phyloP scores from a whole-genome alignment of 2,329 filamentous ascomycete genomes.

The Dryadomyces quercus-mongolicae region DNA sequence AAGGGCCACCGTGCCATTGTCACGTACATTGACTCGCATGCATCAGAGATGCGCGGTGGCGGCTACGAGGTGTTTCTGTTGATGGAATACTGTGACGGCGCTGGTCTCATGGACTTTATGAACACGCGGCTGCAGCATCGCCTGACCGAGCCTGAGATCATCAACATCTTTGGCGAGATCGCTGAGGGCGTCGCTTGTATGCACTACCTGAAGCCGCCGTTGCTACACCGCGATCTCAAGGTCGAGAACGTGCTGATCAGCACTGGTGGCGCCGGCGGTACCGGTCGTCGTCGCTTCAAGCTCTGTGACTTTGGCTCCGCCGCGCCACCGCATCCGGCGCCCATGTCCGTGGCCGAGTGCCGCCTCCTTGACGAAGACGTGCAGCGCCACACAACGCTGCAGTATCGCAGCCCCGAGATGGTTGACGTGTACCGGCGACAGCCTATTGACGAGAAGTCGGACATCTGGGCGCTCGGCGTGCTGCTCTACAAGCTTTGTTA shows the following conservation, averaged over 20 bases:
- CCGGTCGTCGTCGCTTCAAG: conserved; percentile 68
- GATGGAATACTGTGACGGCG: conserved; percentile 95
- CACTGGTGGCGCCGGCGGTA: conserved; percentile 20
- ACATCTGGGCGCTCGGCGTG: conserved; percentile 95
- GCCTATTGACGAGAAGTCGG: conserved; percentile 95
- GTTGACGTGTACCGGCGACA: conserved; percentile 94
- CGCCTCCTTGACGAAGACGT: conserved; percentile 92
- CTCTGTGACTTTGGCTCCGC: conserved; percentile 96
- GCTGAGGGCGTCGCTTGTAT: conserved; percentile 95
- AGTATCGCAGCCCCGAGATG: conserved; percentile 98
- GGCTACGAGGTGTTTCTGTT: conserved; percentile 97
- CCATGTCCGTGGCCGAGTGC: conserved; percentile 77
- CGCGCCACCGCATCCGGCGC: conserved; percentile 70
- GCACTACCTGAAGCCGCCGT: conserved; percentile 92
- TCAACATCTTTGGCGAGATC: conserved; percentile 93
- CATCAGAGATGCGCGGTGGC: conserved; percentile 80
- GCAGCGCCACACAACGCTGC: conserved; percentile 90
- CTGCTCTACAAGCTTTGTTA: conserved; percentile 97
- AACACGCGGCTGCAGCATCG: conserved; percentile 94
- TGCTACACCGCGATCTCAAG: conserved; percentile 90
- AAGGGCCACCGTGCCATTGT: conserved; percentile 95
- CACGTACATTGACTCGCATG: conserved; percentile 96
- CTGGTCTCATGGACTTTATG: conserved; percentile 98
- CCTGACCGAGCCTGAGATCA: conserved; percentile 91
- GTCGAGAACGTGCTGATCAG: conserved; percentile 96